Evolutionary conservation across 78 protist species (phyloP).

Genomic region (Chrysochromulina tobinii): DNA sequence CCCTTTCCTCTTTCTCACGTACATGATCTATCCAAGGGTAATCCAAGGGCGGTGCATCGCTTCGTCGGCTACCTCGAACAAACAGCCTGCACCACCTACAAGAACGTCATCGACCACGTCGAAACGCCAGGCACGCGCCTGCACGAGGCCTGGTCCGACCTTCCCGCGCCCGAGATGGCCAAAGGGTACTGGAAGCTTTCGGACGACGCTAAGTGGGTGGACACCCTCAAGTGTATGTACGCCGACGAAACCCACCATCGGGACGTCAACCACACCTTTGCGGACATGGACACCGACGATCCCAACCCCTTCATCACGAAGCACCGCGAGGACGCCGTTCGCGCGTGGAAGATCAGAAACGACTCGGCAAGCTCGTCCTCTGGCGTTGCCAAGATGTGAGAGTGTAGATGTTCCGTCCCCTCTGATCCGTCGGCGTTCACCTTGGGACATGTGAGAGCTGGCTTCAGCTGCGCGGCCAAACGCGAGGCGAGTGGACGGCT

Average conservation of each 20-base stretch:
- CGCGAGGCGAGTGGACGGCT: too few species aligned
- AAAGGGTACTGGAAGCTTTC: constrained; percentile 75
- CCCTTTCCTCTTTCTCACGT: not conserved
- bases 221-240: constrained; percentile 63
- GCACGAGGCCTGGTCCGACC: constrained; percentile 17
- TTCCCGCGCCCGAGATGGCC: constrained; percentile 77
- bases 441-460: too few species aligned
- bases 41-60: constrained; percentile 15
- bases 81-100: not conserved
- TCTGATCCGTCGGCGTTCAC: too few species aligned
- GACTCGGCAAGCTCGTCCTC: too few species aligned
- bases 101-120: constrained; percentile 42
- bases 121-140: constrained; percentile 31
- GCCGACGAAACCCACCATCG: constrained; percentile 57
- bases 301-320: not conserved
- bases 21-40: not conserved
- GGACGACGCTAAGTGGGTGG: constrained; percentile 68
- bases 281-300: not conserved
- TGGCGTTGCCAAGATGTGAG: too few species aligned
- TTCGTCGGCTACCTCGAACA: constrained; percentile 83
- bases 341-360: not conserved
- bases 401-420: too few species aligned
- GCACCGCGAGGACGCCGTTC: not conserved
- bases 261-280: constrained; percentile 29
- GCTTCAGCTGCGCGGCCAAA: too few species aligned